These are phyloP conservation scores for Candida loeiensis DNA, from an alignment of 805 yeast species.

Conservation along the genomic window DNA sequence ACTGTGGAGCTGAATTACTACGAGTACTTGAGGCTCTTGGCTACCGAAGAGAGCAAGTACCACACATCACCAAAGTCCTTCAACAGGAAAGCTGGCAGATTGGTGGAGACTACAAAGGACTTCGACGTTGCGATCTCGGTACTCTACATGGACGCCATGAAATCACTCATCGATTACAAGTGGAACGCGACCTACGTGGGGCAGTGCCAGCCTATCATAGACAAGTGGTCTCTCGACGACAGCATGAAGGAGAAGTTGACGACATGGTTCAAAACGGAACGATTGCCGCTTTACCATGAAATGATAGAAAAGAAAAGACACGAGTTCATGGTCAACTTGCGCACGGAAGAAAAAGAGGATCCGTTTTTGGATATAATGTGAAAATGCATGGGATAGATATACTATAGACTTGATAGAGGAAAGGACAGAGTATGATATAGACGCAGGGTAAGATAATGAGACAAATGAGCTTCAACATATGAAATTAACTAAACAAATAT, in stretches of 20 bases:
- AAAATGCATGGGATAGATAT: conserved; percentile 1
- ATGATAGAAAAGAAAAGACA: conserved; percentile 23
- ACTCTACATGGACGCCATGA: conserved; percentile 22
- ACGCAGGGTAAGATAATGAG: not conserved
- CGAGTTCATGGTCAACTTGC: conserved; percentile 21
- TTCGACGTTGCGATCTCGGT: conserved; percentile 10
- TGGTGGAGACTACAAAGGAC: conserved; percentile 7
- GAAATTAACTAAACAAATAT: too few species aligned
- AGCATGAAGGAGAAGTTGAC: conserved; percentile 24
- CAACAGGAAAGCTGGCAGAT: conserved; percentile 13
- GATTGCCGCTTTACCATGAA: conserved; percentile 19
- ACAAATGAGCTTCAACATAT: too few species aligned
- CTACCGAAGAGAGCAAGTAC: conserved; percentile 12
- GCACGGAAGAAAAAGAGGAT: conserved; percentile 27
- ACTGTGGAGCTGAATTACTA: conserved; percentile 18
- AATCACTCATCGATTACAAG: conserved; percentile 24
- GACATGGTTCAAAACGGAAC: conserved; percentile 19
- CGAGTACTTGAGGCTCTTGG: conserved; percentile 19
- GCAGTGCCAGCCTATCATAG: conserved; percentile 27
- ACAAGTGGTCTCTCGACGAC: conserved; percentile 35
- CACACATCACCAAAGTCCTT: conserved; percentile 17
- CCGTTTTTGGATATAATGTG: conserved; percentile 30
- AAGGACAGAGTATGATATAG: not conserved
- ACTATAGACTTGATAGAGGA: not conserved
- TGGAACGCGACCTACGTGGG: conserved; percentile 26